Conservation (phyloP, 805 yeast genomes). For the Pichia thaimueangensis region DNA sequence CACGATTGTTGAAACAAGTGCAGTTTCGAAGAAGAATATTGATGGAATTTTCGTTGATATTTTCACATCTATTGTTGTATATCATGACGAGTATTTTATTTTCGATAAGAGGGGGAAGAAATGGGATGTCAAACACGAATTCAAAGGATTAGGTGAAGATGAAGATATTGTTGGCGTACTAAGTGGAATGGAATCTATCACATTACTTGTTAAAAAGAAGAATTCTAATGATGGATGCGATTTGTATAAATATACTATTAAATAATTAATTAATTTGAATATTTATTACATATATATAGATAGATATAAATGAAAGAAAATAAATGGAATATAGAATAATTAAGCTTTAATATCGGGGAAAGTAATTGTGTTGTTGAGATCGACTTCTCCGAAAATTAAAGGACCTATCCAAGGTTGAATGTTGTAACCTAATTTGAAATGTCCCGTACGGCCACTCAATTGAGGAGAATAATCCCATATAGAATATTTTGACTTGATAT, state of each 20-base stretch:
- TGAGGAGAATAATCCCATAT: conserved; percentile 77
- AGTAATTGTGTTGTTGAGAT: conserved; percentile 17
- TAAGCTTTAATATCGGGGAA: conserved; percentile 17
- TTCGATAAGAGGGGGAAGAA: conserved; percentile 6
- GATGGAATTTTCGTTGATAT: conserved; percentile 1
- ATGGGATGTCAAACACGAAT: background rate
- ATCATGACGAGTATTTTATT: background rate
- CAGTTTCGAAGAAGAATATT: background rate
- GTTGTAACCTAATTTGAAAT: conserved; percentile 76
- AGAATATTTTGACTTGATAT: conserved; percentile 65
- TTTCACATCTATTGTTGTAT: background rate
- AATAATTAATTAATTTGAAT: too few species aligned
- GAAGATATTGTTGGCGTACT: background rate
- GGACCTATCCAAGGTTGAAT: conserved; percentile 90
- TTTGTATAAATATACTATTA: background rate
- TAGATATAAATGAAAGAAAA: background rate
- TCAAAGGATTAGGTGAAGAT: background rate
- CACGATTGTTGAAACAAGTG: background rate
- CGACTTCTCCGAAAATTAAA: conserved; percentile 58
- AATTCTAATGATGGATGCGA: background rate
- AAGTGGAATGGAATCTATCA: background rate
- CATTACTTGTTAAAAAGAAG: background rate
- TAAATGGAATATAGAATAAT: background rate
- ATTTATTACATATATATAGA: background rate
- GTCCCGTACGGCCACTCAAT: conserved; percentile 58